Base-by-base conservation (phyloP, 1,139 yeast genomes). In the Kluyveromyces sp. region DNA sequence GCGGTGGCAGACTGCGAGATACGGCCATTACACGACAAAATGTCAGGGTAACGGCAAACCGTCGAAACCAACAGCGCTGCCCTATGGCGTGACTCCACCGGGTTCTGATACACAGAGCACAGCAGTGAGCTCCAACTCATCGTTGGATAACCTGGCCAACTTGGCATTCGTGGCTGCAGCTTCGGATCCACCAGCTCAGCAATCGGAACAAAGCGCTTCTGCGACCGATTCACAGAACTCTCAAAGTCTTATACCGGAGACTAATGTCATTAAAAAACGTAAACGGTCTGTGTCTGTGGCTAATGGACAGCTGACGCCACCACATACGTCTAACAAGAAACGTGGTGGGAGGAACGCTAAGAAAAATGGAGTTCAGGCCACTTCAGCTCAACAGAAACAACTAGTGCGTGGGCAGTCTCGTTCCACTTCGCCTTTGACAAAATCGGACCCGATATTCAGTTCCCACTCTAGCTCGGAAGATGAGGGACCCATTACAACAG, bases 101-200 rank as follows among this genome's bases (percentile, higher is more conserved):
- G 18, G 19, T n/a, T 20, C 32, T 12, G 16, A 25, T n/a, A 16
- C 18, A 34, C 17, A 35, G 20, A 34, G 31, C 31, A 19, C 38
- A 15, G 33, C 41, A 16, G 22, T 30, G 26, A 22, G 41, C 28
- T 29, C 41, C 6, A 17, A n/a, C 19, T 36, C 40, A 13, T 29
- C 40, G 9, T 13, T 29, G 33, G 33, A 36, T 13, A 28, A 29
- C 33, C 15, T 29, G 43, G 39, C 42, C 8, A 28, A 18, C 16
- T 6, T 29, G 18, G 40, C 40, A 7, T 28, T 19, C n/a, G 40
- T 33, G 9, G 40, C 37, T 12, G 41, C 34, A 17, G 36, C 36
- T 8, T 16, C 43, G 17, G 4, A 8, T 26, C 29, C 29, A 19
- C 29, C 30, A 19, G 26, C 28, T 12, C 15, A n/a, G 20, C 30